phyloP scores from a whole-genome alignment of 1,284 basidiomycete species.

The Leucocoprinus gongylophorus region DNA sequence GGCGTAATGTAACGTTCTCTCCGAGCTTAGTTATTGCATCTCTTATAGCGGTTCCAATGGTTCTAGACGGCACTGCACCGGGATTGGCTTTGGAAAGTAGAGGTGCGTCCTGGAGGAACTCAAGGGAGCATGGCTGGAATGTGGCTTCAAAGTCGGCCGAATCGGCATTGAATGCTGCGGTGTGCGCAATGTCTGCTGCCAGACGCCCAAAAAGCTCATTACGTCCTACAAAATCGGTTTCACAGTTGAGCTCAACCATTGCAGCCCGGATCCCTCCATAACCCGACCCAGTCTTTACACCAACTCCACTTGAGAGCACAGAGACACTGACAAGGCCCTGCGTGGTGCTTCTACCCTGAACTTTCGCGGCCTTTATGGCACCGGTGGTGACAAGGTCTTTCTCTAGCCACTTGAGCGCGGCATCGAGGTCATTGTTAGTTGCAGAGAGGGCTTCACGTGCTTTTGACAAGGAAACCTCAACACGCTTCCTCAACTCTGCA shows the following conservation, averaged over 20 bases:
- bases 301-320: slow-evolving; percentile 53
- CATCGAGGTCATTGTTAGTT: slow-evolving; percentile 67
- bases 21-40: slow-evolving; percentile 82
- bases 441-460: slow-evolving; percentile 82
- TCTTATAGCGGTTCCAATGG: slow-evolving; percentile 71
- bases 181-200: slow-evolving; percentile 79
- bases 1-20: slow-evolving; percentile 79
- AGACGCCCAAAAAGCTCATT: slow-evolving; percentile 80
- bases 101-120: slow-evolving; percentile 60
- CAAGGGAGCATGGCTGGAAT: slow-evolving; percentile 41
- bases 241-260: slow-evolving; percentile 92
- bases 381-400: slow-evolving; percentile 66
- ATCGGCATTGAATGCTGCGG: slow-evolving; percentile 76
- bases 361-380: slow-evolving; percentile 78
- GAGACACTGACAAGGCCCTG: slow-evolving; percentile 79
- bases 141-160: slow-evolving; percentile 29
- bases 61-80: slow-evolving; percentile 34
- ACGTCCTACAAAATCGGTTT: slow-evolving; percentile 93
- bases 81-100: slow-evolving; percentile 47
- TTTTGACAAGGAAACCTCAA: slow-evolving; percentile 78
- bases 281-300: slow-evolving; percentile 33
- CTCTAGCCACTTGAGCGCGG: slow-evolving; percentile 77
- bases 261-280: slow-evolving; percentile 58
- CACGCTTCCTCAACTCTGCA: slow-evolving; percentile 77
- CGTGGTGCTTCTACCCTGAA: slow-evolving; percentile 63